These are phyloP conservation scores for Peltaster fructicola DNA, from an alignment of 2,329 filamentous ascomycete genomes.

Conservation along the genomic window DNA sequence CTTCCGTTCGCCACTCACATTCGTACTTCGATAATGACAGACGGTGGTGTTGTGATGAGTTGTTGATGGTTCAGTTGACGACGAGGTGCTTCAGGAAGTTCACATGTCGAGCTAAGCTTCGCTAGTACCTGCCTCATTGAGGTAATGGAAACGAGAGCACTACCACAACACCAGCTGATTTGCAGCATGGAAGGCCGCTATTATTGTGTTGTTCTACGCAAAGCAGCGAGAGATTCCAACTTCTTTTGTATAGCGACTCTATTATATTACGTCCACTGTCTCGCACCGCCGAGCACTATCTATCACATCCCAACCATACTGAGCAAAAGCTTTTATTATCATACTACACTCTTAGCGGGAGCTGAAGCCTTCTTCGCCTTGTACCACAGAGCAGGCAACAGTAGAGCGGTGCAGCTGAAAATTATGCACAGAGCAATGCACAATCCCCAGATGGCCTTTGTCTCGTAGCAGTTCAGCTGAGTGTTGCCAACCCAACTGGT, in stretches of 20 bases:
- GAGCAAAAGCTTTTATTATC: too few species aligned
- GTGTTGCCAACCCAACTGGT: slow-evolving; percentile 41
- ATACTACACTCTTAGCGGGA: too few species aligned
- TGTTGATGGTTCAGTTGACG: neutral
- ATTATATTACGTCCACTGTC: too few species aligned
- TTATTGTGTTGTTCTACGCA: too few species aligned
- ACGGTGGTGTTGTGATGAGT: neutral
- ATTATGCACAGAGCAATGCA: slow-evolving; percentile 53
- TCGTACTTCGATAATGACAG: neutral
- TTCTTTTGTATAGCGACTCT: too few species aligned
- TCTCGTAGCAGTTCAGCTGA: slow-evolving; percentile 56
- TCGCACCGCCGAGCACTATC: too few species aligned
- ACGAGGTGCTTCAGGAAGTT: neutral
- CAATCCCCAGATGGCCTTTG: slow-evolving; percentile 77
- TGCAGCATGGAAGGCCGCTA: too few species aligned
- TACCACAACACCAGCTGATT: too few species aligned
- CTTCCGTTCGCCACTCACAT: too few species aligned
- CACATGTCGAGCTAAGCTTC: neutral
- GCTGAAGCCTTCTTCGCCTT: slow-evolving; percentile 32
- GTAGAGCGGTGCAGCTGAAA: slow-evolving; percentile 26
- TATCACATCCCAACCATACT: too few species aligned
- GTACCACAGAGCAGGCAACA: slow-evolving; percentile 31
- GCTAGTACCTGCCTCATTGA: slow-evolving; percentile 1
- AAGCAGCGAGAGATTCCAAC: too few species aligned
- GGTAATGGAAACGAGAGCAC: too few species aligned